Percentiles rank a stretch among this genome's conserved stretches.
These are phyloP conservation scores for Polyporus tsugae DNA, from an alignment of 1,284 basidiomycete genomes.

Conservation along the genomic window DNA sequence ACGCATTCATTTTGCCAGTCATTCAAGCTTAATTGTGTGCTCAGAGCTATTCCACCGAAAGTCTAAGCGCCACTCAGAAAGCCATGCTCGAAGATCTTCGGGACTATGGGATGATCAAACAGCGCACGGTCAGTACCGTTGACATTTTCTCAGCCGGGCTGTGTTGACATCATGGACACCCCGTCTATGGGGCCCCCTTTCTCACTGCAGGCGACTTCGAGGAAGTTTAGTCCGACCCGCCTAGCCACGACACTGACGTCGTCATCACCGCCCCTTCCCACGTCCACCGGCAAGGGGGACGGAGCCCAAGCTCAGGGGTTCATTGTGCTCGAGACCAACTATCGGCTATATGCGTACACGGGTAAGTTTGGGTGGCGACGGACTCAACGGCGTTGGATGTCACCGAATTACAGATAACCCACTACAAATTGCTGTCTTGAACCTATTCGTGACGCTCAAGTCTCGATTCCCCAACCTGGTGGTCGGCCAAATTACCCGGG, in stretches of 20 bases:
- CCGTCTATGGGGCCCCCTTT: conserved; percentile 17
- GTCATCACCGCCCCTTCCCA: conserved; percentile 76
- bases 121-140: conserved; percentile 60
- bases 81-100: conserved; percentile 93
- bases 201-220: conserved; percentile 62
- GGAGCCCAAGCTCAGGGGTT: conserved; percentile 81
- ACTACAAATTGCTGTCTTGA: conserved; percentile 95
- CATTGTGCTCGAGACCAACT: conserved; percentile 98
- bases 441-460: conserved; percentile 92
- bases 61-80: conserved; percentile 81
- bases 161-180: conserved; percentile 19
- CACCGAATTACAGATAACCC: conserved; percentile 77
- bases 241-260: conserved; percentile 94
- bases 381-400: conserved; percentile 17
- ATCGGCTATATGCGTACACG: conserved; percentile 98
- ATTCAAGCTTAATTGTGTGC: conserved; percentile 15
- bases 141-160: conserved; percentile 10
- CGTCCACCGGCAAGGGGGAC: conserved; percentile 63
- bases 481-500: conserved; percentile 93
- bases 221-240: conserved; percentile 94
- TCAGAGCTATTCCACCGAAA: conserved; percentile 90
- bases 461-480: conserved; percentile 97
- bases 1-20: conserved; percentile 20
- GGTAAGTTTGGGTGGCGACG: conserved; percentile 52
- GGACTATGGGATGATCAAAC: conserved; percentile 95